Conservation (phyloP, 208 protist genomes). For the Porcisia deanei region DNA sequence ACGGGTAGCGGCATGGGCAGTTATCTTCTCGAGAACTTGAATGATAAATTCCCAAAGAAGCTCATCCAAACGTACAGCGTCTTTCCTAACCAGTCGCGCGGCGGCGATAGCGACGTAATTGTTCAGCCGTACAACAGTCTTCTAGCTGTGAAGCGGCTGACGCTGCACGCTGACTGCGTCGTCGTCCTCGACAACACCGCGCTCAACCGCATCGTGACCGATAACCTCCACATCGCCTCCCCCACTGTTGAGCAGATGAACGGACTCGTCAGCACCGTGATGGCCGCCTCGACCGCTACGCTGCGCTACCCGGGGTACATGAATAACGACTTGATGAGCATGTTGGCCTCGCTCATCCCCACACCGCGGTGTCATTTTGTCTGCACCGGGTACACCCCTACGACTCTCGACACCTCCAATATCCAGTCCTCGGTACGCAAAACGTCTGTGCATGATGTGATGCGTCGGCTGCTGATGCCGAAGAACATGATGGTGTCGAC, state of each 20-base stretch:
- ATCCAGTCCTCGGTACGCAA: slow-evolving; percentile 95
- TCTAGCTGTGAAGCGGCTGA: slow-evolving; percentile 99
- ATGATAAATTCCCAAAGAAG: slow-evolving; percentile 98
- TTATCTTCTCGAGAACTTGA: slow-evolving; percentile 98
- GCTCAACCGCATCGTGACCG: slow-evolving; percentile 97
- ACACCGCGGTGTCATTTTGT: slow-evolving; percentile 99
- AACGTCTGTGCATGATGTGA: slow-evolving; percentile 99
- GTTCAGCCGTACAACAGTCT: slow-evolving; percentile 99
- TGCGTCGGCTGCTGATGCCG: slow-evolving; percentile 98
- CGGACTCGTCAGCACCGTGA: slow-evolving; percentile 98
- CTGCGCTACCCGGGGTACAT: slow-evolving; percentile 99
- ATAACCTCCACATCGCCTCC: slow-evolving; percentile 95
- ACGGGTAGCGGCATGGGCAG: slow-evolving; percentile 99
- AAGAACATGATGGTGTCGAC: slow-evolving; percentile 99
- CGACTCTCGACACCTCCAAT: slow-evolving; percentile 91
- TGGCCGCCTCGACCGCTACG: slow-evolving; percentile 98
- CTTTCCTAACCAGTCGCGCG: slow-evolving; percentile 94
- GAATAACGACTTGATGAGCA: slow-evolving; percentile 97
- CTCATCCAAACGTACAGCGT: slow-evolving; percentile 99
- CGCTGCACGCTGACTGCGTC: slow-evolving; percentile 96
- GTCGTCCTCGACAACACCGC: slow-evolving; percentile 99
- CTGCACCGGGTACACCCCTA: slow-evolving; percentile 99
- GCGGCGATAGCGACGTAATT: slow-evolving; percentile 95
- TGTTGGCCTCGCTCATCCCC: slow-evolving; percentile 98
- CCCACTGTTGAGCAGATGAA: slow-evolving; percentile 98